Evolutionary conservation across 2,329 filamentous ascomycete species (phyloP), one percentile per base, ranked within the genome.

Genomic region (Cladosporium oxysporum): DNA sequence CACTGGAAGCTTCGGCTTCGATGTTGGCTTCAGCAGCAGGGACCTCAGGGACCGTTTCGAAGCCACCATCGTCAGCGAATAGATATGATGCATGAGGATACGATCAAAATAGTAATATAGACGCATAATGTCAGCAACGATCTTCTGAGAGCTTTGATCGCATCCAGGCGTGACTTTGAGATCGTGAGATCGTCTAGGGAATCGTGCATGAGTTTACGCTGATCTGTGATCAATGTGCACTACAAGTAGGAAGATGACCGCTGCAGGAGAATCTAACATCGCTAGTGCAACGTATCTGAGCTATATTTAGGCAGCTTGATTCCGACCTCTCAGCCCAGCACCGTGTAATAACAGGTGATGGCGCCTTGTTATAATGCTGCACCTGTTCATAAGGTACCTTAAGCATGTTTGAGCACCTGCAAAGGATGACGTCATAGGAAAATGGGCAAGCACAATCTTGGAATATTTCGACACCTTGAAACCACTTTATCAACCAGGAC

Each of bases 41-140:
- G 61, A 63, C 21, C 49, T 63, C 4, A 63, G 61, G 61, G 61
- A 63, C 21, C 61, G 61, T 26, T 31, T 63, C 23, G 61, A 63
- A 50, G 61, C 61, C 23, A 63, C 61, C 26, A 23, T 63, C 31
- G 61, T 63, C n/a, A 41, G 23, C 47, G 23, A 44, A 16, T 63
- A 63, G n/a, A 44, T 37, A 14, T 44, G 14, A 52, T 28, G 21
- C 23, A 53, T 44, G 60, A 37, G 28, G 11, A 18, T 33, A 58
- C 28, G 55, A 35, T 28, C 11, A 35, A 12, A 14, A 26, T 41
- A 41, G 33, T 58, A 35, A 58, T 8, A 58, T 58, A 58, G 31
- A 58, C 23, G 55, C n/a, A 26, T 58, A 58, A 58, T 58, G 55
- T 28, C 29, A 58, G 55, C 31, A 37, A 58, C 33, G 31, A 58